Evolutionary conservation across 768 basidiomycete species (phyloP).

Genomic region (Leccinum sublutescens): DNA sequence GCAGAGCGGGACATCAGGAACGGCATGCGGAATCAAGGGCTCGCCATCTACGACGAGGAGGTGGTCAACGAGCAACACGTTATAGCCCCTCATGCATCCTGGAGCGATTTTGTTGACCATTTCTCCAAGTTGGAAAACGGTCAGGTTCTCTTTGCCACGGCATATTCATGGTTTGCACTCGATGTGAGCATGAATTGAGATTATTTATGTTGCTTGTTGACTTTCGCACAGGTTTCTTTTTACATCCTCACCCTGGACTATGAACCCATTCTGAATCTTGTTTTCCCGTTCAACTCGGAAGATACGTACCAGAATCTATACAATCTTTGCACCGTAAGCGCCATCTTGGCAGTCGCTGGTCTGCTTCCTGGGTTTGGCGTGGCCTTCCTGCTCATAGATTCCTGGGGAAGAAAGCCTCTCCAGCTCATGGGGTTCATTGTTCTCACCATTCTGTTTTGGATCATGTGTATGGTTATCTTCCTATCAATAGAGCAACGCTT

Average conservation of each 20-base stretch:
- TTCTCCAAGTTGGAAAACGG: conserved; percentile 72
- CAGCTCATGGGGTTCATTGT: conserved; percentile 72
- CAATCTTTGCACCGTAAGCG: conserved; percentile 64
- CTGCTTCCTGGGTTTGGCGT: conserved; percentile 71
- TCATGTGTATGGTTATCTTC: conserved; percentile 50
- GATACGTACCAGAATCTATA: conserved; percentile 52
- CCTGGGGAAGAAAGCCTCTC: conserved; percentile 75
- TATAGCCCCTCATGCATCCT: conserved; percentile 63
- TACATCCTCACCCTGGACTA: conserved; percentile 84
- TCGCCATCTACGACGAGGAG: conserved; percentile 52
- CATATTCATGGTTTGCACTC: conserved; percentile 86
- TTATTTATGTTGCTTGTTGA: neutral
- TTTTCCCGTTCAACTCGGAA: neutral
- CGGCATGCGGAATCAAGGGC: conserved; percentile 49
- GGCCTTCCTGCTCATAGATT: conserved; percentile 60
- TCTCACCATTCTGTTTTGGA: conserved; percentile 61
- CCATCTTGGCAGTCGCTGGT: conserved; percentile 69
- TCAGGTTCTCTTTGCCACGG: conserved; percentile 70
- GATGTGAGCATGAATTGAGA: conserved; percentile 47
- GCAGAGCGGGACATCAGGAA: conserved; percentile 68
- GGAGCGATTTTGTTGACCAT: conserved; percentile 60
- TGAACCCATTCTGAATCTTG: neutral
- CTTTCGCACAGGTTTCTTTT: conserved; percentile 60
- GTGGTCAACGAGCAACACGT: conserved; percentile 46
- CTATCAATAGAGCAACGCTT: neutral